Evolutionary conservation across 2,329 filamentous ascomycete genomes (phyloP), one percentile per base, ranked within the genome.

Genomic region (Ceratocystis smalleyi): DNA sequence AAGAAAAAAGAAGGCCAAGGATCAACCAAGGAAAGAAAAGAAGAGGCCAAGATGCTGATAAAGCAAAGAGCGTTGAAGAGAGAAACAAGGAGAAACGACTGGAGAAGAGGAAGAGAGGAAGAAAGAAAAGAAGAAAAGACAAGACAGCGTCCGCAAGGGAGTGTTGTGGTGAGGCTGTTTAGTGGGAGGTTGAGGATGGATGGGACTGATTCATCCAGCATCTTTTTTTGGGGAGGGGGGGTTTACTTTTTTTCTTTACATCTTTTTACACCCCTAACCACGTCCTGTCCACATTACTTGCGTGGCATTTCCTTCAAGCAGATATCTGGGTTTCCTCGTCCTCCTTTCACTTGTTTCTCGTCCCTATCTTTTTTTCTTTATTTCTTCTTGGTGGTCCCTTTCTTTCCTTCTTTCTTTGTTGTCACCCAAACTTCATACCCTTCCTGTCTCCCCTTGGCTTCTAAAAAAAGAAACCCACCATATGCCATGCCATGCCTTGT

Each of bases 11-110:
- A 49, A 45, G 43, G 59, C 27, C 59, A 43, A 61, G 59, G 59
- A 61, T 49, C 43, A 49, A 61, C 59, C 59, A 61, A 47, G 59
- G 59, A 57, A 57, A 57, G 54, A 57, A 57, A n/a, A 57, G 54
- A 57, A 57, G 54, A 57, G 27, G 24, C 45, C 8, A 10, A 49
- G 24, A 27, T 19, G 12, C 49, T 10, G 27, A 32, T 57, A n/a
- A 30, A 57, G 45, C 17, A 24, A 24, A 49, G 45, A 35, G 54
- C 7, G 3, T 10, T 51, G 47, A 27, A 24, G 24, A 51, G 8
- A 10, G 32, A 22, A n/a, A 24, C 7, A 40, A 47, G 19, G 30
- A 54, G 45, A 24, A 54, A 54, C 27, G 15, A 49, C 24, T 22
- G 5, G 40, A 40, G 22, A 51, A 12, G 40, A 60, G 10, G 8